phyloP scores from a whole-genome alignment of 177 flowering plant genomes.

The Vitis hybrid region DNA sequence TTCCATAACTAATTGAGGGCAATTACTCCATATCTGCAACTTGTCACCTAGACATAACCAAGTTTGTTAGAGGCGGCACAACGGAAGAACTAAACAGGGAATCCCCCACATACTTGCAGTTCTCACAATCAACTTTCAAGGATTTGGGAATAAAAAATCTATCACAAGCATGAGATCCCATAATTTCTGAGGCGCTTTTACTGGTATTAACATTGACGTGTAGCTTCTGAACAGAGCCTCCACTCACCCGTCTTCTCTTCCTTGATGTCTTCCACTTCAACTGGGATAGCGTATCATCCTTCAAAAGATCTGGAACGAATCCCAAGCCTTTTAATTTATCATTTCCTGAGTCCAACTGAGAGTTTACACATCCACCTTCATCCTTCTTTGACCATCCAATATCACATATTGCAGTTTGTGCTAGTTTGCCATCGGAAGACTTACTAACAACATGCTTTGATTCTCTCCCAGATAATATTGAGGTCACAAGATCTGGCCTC shows the following conservation, averaged over 20 bases:
- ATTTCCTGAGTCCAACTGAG: slow-evolving; percentile 3
- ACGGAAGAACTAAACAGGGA: slow-evolving; percentile 43
- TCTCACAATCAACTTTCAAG: slow-evolving; percentile 58
- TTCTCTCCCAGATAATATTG: slow-evolving; percentile 21
- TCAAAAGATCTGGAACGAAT: slow-evolving; percentile 37
- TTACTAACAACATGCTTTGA: slow-evolving; percentile 11
- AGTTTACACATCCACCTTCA: slow-evolving; percentile 4
- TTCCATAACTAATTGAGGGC: too few species aligned
- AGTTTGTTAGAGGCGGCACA: slow-evolving; percentile 46
- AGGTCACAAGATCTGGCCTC: slow-evolving; percentile 47
- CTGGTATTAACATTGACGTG: slow-evolving; percentile 9
- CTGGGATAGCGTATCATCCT: slow-evolving; percentile 45
- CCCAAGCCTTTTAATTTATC: slow-evolving; percentile 8
- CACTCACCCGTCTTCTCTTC: slow-evolving; percentile 49
- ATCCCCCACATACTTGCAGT: slow-evolving; percentile 62
- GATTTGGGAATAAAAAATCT: slow-evolving; percentile 35
- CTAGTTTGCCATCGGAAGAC: slow-evolving; percentile 6
- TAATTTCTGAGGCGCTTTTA: slow-evolving; percentile 16
- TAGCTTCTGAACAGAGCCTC: slow-evolving; percentile 22
- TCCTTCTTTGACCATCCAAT: slow-evolving; percentile 7
- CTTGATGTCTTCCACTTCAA: slow-evolving; percentile 62
- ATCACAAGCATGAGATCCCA: slow-evolving; percentile 16
- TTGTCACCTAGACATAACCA: slow-evolving; percentile 74
- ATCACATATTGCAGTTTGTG: slow-evolving; percentile 8
- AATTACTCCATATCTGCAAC: background rate